Evolutionary conservation across 192 early-diverging fungal species (phyloP), one percentile per base, ranked within the genome.

Genomic region (Diversispora epigaea): DNA sequence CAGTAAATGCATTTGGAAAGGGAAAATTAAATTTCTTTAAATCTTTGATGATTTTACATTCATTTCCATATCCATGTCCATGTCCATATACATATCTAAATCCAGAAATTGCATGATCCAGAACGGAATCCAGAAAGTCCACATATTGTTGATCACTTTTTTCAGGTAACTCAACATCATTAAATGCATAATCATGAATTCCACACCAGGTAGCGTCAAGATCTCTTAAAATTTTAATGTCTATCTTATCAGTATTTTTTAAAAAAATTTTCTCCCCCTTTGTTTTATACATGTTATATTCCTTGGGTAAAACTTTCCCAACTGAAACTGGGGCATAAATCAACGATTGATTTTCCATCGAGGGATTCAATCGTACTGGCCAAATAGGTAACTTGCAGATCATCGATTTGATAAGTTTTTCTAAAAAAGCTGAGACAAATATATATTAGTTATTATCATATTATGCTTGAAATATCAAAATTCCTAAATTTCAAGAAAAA

Each of bases 101-200:
- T 32, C 25, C 25, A 32, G 25, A 32, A 32, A 2, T 32, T 32
- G 25, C 25, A 32, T 32, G 0, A 40, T 4, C 4, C 9, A 66
- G 64, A 46, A 66, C 46, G 21, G 9, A 11, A 6, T 47, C 22
- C 15, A 66, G 17, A 12, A 46, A 66, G 7, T 46, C 4, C 5
- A 25, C 17, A 25, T 66, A 66, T 8, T 22, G 6, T 0, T 22
- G 3, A 66, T 66, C 21, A 46, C 9, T 46, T 47, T 47, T 15
- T 44, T 19, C 22, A 66, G 64, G 64, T 3, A 46, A 66, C 10
- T 66, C 64, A 25, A 66, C 45, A 10, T 66, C 64, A 3, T 66
- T 43, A 12, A 46, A 66, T 3, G 43, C 22, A 10, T 66, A 66
- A 1, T 6, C 7, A 10, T 4, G 5, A 7, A 66, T 22, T 8